Percentiles rank a stretch among this genome's conserved stretches.
Evolutionary conservation across 306 rosid species (phyloP).

Genomic region (Luffa aegyptiaca): DNA sequence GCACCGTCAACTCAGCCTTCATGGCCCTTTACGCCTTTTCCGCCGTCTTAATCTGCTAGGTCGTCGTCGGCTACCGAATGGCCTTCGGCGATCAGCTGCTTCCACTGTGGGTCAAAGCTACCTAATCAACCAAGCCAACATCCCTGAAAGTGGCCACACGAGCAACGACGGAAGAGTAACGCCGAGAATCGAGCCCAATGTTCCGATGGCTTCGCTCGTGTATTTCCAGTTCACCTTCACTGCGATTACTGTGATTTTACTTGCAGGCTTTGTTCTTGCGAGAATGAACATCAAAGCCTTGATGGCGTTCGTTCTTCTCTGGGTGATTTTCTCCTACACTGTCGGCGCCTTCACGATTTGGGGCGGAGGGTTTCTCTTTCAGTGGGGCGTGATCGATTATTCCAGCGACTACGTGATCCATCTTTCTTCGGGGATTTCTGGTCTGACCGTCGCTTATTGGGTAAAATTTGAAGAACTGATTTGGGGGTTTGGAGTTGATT

Average conservation of each 20-base stretch:
- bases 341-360: constrained; percentile 78
- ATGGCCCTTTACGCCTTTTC: constrained; percentile 95
- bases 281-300: constrained; percentile 84
- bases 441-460: constrained; percentile 87
- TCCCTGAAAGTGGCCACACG: constrained; percentile 31
- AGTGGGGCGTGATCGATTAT: constrained; percentile 82
- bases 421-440: constrained; percentile 76
- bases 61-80: constrained; percentile 57
- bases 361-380: constrained; percentile 89
- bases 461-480: constrained; percentile 17
- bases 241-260: constrained; percentile 60
- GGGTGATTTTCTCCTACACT: constrained; percentile 75
- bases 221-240: constrained; percentile 83
- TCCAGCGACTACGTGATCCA: constrained; percentile 93
- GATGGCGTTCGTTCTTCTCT: constrained; percentile 95
- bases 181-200: constrained; percentile 21
- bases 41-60: constrained; percentile 80
- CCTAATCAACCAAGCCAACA: constrained; percentile 28
- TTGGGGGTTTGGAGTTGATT: not conserved
- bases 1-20: constrained; percentile 83
- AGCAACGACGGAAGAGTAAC: constrained; percentile 11
- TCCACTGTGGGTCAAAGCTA: constrained; percentile 75
- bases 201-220: constrained; percentile 74
- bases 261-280: constrained; percentile 83
- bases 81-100: constrained; percentile 71